These are phyloP conservation scores for Tulasnella sp. DNA, from an alignment of 768 basidiomycete genomes.

Conservation along the genomic window DNA sequence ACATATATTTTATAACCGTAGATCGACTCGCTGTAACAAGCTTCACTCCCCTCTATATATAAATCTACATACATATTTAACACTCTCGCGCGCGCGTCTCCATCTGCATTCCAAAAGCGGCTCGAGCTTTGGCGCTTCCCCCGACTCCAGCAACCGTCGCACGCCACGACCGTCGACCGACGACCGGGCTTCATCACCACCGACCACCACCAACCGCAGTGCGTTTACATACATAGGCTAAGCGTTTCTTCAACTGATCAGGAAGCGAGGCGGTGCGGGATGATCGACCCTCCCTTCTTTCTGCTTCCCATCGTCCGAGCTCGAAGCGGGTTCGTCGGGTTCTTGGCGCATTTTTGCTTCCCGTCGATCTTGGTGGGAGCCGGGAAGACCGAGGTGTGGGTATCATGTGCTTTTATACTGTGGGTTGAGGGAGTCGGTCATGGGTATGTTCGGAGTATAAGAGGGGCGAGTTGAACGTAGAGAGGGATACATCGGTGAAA, in stretches of 20 bases:
- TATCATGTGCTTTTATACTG: background rate
- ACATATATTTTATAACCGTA: too few relatives aligned
- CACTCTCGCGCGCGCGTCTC: too few relatives aligned
- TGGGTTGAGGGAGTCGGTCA: background rate
- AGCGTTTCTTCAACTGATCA: background rate
- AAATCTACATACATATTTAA: background rate
- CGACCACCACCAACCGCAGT: background rate
- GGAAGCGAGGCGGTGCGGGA: background rate
- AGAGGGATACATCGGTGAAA: background rate
- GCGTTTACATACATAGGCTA: background rate
- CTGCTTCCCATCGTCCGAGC: background rate
- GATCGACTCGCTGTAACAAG: too few relatives aligned
- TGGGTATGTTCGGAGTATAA: background rate
- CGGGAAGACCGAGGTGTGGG: background rate
- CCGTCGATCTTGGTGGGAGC: background rate
- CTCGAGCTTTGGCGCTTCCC: background rate
- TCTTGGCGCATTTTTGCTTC: background rate
- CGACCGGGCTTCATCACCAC: too few relatives aligned
- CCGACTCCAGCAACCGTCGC: background rate
- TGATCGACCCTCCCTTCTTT: background rate
- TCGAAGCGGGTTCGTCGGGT: background rate
- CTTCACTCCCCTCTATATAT: background rate
- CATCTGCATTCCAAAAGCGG: too few relatives aligned
- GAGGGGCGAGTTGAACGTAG: background rate
- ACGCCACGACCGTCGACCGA: background rate